A percentile compares a stretch with the other conserved stretches of the same genome.
Conservation (phyloP, 2,329 filamentous ascomycete genomes). For the Immersiporthe knoxdaviesiana region DNA sequence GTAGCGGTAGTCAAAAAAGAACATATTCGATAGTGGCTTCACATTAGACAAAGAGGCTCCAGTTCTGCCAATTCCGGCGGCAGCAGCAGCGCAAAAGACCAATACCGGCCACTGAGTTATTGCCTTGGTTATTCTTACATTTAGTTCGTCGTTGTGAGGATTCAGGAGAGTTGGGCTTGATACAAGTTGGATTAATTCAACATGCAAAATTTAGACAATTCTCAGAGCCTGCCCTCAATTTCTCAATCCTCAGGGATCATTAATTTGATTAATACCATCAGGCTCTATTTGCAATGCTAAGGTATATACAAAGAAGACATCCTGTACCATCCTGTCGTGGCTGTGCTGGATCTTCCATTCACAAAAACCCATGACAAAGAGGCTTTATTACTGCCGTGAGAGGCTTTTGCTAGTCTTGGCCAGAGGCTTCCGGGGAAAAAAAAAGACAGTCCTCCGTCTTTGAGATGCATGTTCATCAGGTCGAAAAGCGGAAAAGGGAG, state of each 20-base stretch:
- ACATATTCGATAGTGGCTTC: background rate
- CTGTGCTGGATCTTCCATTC: no score
- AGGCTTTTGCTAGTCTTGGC: background rate
- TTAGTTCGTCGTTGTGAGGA: background rate
- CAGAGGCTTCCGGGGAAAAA: no score
- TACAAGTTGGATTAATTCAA: background rate
- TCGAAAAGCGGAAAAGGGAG: no score
- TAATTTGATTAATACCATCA: no score
- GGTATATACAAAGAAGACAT: background rate
- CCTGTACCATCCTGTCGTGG: no score
- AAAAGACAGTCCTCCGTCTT: no score
- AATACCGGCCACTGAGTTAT: background rate
- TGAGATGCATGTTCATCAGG: no score
- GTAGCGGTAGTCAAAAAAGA: background rate
- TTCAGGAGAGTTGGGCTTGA: no score
- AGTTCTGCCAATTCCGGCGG: background rate
- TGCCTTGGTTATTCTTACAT: background rate
- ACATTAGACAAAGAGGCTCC: background rate
- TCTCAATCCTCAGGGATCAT: background rate
- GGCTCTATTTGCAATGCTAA: background rate
- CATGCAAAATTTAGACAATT: background rate
- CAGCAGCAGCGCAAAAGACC: background rate
- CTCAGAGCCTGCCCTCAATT: background rate
- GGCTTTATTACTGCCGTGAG: background rate
- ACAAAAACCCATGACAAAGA: no score